Percentiles rank a stretch among this genome's conserved stretches.
phyloP scores from a whole-genome alignment of 163 green algal genomes.

The Chlorella variabilis region DNA sequence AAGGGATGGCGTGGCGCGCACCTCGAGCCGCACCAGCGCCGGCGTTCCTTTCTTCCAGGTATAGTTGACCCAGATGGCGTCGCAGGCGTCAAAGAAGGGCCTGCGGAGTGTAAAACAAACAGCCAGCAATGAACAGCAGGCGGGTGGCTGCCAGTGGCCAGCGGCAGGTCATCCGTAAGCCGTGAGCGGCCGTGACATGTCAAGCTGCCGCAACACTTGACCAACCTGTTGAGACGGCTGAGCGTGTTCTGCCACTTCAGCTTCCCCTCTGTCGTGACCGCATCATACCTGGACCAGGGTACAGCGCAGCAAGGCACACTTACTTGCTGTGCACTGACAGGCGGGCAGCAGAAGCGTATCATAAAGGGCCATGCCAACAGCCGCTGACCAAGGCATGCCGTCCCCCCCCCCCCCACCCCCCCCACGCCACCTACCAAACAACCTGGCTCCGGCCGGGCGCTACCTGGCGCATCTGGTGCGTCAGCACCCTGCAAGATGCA shows the following conservation, averaged over 20 bases:
- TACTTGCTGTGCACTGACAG: background rate
- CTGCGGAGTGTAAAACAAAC: background rate
- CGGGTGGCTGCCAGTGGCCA: background rate
- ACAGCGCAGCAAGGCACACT: background rate
- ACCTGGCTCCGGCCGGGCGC: constrained; percentile 18
- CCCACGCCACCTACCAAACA: constrained; percentile 24
- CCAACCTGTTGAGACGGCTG: constrained; percentile 47
- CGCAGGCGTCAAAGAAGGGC: constrained; percentile 61
- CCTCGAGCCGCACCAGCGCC: background rate
- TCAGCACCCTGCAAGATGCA: constrained; percentile 40
- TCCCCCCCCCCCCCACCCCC: no score
- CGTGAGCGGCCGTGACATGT: background rate
- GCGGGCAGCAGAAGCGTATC: no score
- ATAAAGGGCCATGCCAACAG: no score
- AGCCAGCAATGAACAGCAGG: background rate
- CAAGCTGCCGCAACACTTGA: no score
- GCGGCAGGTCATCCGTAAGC: no score
- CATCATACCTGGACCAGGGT: constrained; percentile 62
- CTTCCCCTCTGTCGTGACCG: constrained; percentile 81
- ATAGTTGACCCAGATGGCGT: constrained; percentile 68
- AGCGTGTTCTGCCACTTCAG: constrained; percentile 70
- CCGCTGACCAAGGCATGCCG: no score
- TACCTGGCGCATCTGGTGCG: constrained; percentile 18
- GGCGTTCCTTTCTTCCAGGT: constrained; percentile 50
- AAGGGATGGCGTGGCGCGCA: background rate